Conservation (phyloP, 164 flowering plant genomes). For the Magnolia sinica region DNA sequence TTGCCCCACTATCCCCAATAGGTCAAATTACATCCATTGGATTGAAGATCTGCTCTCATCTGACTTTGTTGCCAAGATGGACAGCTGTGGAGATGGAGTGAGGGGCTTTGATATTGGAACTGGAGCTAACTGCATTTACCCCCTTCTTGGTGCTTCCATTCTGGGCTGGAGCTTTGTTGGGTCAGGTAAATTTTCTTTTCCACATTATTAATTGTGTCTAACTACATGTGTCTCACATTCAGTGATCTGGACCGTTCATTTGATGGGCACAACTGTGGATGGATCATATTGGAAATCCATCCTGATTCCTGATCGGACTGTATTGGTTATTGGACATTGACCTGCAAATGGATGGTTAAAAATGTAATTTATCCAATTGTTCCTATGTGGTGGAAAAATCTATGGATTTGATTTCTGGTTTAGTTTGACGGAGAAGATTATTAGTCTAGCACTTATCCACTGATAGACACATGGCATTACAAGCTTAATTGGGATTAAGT, state of each 20-base stretch:
- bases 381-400: too few relatives aligned
- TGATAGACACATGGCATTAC: too few relatives aligned
- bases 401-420: too few relatives aligned
- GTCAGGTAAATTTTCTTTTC: constrained; percentile 45
- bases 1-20: constrained; percentile 91
- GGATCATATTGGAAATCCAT: background rate
- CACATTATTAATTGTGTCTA: background rate
- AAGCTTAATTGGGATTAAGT: too few relatives aligned
- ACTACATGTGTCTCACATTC: background rate
- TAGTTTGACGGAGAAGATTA: too few relatives aligned
- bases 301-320: background rate
- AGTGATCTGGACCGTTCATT: background rate
- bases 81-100: constrained; percentile 28
- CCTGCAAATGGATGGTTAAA: background rate
- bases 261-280: background rate
- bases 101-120: constrained; percentile 94
- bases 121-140: constrained; percentile 95
- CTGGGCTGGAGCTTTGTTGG: constrained; percentile 96
- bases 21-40: constrained; percentile 97
- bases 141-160: constrained; percentile 92
- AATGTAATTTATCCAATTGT: background rate
- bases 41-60: constrained; percentile 79
- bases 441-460: too few relatives aligned
- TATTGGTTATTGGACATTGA: background rate
- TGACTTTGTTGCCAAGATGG: constrained; percentile 42